Evolutionary conservation across 345 rosid genomes (phyloP), one percentile per base, ranked within the genome.

Genomic region (Hibiscus trionum): DNA sequence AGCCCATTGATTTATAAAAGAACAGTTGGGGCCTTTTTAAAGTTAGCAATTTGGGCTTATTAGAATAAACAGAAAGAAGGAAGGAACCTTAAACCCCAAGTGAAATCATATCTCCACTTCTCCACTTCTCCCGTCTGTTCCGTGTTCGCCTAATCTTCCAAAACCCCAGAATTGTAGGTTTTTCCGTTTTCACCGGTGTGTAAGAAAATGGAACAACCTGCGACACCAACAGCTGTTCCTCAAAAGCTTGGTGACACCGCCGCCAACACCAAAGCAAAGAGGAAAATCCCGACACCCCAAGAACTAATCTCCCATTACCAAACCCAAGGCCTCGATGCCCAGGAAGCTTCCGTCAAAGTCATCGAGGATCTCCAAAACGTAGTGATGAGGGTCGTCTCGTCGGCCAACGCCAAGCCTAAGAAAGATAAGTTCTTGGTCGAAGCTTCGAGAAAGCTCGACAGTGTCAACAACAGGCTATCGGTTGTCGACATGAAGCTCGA

Each of bases 351-450:
- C 50, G 39, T 87, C 74, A 89, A 88, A 72, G 97, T 87, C 53
- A 89, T 93, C 59, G 96, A 91, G 72, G 97, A 93, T 76, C 90
- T 91, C 49, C 98, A 93, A 79, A 87, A 81, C 59, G 85, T 87
- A 16, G 86, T 91, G 29, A 76, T 86, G 73, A 84, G 87, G 59
- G 82, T 85, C 67, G 66, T 85, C 60, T 81, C 90, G 4, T 80
- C 24, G 24, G 24, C 91, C 52, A 82, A 69, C 64, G 81, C 73
- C 64, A 70, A 61, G 77, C 67, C 77, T 57, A 79, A 61, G 78
- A 79, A 83, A 72, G 88, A 85, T 73, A 86, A 80, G 82, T 58
- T 74, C 69, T 14, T 79, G 2, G 73, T 78, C 7, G 92, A 89
- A 64, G 69, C 84, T 6, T 55, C 84, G 0, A 87, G 90, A 60